Conservation (phyloP, 1,139 yeast genomes). For the Geotrichum aggregatum region DNA sequence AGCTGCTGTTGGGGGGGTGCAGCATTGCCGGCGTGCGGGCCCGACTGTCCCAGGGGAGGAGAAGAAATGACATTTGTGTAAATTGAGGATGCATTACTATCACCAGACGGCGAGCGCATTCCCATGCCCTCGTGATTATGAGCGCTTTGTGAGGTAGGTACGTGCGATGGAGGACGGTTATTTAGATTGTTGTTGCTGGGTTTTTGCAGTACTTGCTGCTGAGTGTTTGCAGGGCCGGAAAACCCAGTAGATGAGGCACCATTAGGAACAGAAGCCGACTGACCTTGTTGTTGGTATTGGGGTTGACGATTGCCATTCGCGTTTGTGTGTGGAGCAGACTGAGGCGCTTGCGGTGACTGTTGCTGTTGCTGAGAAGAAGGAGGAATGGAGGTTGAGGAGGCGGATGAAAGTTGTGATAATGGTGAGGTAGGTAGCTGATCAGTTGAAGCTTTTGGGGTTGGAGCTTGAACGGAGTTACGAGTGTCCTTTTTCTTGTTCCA, state of each 20-base stretch:
- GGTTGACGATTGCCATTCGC: not conserved
- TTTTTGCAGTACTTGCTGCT: not conserved
- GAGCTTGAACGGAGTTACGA: constrained; percentile 27
- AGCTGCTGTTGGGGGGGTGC: constrained; percentile 18
- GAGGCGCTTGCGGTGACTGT: not conserved
- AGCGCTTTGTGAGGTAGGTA: not conserved
- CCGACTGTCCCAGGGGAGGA: constrained; percentile 6
- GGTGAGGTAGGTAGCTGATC: constrained; percentile 17
- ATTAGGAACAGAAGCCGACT: not conserved
- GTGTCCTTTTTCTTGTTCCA: constrained; percentile 31
- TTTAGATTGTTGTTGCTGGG: not conserved
- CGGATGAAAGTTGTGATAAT: constrained; percentile 8
- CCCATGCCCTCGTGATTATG: not conserved
- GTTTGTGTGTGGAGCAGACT: not conserved
- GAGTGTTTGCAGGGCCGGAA: not conserved
- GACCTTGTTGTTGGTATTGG: too few relatives aligned
- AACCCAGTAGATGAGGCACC: not conserved
- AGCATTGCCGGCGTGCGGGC: constrained; percentile 11
- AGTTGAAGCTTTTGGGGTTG: constrained; percentile 17
- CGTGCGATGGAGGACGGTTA: not conserved
- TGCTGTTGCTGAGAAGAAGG: constrained; percentile 7
- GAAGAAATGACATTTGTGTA: constrained; percentile 18
- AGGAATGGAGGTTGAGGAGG: not conserved
- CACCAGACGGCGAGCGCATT: constrained; percentile 10
- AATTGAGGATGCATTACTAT: constrained; percentile 8